phyloP scores from a whole-genome alignment of 2,329 filamentous ascomycete species.

The Curvularia spicifera region DNA sequence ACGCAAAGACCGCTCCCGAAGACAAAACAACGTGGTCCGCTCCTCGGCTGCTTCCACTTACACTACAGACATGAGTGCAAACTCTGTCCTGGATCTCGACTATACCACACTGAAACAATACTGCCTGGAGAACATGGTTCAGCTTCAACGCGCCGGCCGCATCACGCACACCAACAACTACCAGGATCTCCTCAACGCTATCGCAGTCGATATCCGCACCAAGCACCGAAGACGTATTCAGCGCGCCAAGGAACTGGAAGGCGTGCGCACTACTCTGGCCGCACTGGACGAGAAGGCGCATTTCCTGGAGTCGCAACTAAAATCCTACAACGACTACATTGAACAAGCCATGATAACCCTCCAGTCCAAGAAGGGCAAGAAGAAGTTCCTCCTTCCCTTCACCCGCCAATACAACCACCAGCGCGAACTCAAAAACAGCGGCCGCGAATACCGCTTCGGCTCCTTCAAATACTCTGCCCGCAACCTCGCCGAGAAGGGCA shows the following conservation, averaged over 20 bases:
- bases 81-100: constrained; percentile 79
- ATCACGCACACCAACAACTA: constrained; percentile 89
- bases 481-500: constrained; percentile 88
- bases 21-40: constrained; percentile 59
- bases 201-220: constrained; percentile 93
- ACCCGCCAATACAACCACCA: constrained; percentile 99
- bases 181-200: constrained; percentile 96
- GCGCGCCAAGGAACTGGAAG: constrained; percentile 87
- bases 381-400: constrained; percentile 92
- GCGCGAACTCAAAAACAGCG: constrained; percentile 88
- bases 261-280: constrained; percentile 74
- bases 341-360: constrained; percentile 97
- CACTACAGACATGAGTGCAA: constrained; percentile 56
- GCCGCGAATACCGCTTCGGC: constrained; percentile 95
- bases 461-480: constrained; percentile 96
- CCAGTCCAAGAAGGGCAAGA: constrained; percentile 96
- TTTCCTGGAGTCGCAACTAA: constrained; percentile 93
- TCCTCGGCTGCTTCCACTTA: constrained; percentile 91
- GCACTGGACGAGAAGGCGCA: constrained; percentile 85
- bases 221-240: constrained; percentile 94
- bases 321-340: constrained; percentile 98
- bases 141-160: constrained; percentile 83
- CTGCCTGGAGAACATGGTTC: constrained; percentile 91
- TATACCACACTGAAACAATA: constrained; percentile 93
- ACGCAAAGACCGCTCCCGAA: constrained; percentile 57